Conservation (phyloP, 1,139 yeast genomes). For the Candida gigantensis region DNA sequence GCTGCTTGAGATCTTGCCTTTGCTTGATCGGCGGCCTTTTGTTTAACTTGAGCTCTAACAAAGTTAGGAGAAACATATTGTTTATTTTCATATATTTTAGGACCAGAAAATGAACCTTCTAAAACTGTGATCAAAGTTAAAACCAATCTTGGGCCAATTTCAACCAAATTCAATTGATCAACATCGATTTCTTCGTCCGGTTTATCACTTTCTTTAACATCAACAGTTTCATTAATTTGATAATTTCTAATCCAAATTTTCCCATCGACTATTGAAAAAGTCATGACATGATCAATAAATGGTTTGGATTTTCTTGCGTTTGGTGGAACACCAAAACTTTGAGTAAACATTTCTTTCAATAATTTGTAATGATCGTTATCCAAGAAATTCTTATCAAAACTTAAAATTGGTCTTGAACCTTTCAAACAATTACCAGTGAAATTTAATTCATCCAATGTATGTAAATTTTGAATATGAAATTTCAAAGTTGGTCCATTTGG, state of each 20-base stretch:
- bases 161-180: slow-evolving; percentile 74
- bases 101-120: slow-evolving; percentile 98
- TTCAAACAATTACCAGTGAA: slow-evolving; percentile 94
- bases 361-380: slow-evolving; percentile 63
- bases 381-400: slow-evolving; percentile 77
- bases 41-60: slow-evolving; percentile 85
- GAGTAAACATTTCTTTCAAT: slow-evolving; percentile 82
- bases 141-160: slow-evolving; percentile 96
- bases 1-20: slow-evolving; percentile 79
- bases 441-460: slow-evolving; percentile 93
- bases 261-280: slow-evolving; percentile 88
- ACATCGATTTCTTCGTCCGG: slow-evolving; percentile 36
- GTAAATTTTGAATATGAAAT: slow-evolving; percentile 91
- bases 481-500: slow-evolving; percentile 98
- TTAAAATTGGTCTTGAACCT: slow-evolving; percentile 94
- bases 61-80: slow-evolving; percentile 96
- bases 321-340: slow-evolving; percentile 95
- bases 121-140: slow-evolving; percentile 87
- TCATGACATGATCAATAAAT: slow-evolving; percentile 90
- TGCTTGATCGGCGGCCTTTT: slow-evolving; percentile 80
- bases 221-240: slow-evolving; percentile 79
- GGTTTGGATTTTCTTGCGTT: slow-evolving; percentile 93
- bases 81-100: slow-evolving; percentile 94
- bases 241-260: slow-evolving; percentile 96
- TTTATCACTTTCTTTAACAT: slow-evolving; percentile 41